These are phyloP conservation scores for Earliella scabrosa DNA, from an alignment of 1,284 basidiomycete genomes.

Conservation along the genomic window DNA sequence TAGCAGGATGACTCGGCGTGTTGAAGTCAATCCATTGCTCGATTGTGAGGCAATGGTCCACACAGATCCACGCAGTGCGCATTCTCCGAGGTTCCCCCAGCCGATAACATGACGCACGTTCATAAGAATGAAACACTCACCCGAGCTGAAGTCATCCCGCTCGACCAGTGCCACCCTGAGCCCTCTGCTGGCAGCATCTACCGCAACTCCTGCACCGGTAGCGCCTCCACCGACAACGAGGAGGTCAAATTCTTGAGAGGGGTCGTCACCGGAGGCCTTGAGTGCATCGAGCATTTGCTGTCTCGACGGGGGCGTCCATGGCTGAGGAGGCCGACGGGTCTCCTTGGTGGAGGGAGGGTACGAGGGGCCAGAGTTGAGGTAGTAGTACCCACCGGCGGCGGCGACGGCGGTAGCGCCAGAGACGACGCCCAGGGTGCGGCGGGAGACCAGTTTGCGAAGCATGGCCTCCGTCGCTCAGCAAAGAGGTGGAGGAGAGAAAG, in stretches of 20 bases:
- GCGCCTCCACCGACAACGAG: constrained; percentile 93
- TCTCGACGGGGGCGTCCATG: constrained; percentile 77
- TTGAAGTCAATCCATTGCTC: too few species aligned
- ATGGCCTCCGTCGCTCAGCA: constrained; percentile 28
- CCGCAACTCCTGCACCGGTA: constrained; percentile 92
- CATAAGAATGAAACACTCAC: constrained; percentile 43
- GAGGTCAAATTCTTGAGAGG: constrained; percentile 71
- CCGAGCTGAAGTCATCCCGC: constrained; percentile 90
- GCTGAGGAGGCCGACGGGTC: constrained; percentile 66
- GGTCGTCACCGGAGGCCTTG: constrained; percentile 43
- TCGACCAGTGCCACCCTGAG: constrained; percentile 95
- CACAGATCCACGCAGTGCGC: too few species aligned
- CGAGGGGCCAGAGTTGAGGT: constrained; percentile 70
- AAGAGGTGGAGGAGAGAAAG: constrained; percentile 6
- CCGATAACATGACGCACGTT: constrained; percentile 17
- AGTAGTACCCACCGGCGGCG: constrained; percentile 67
- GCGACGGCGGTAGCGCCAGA: constrained; percentile 54
- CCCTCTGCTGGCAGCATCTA: constrained; percentile 93
- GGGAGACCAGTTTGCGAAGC: constrained; percentile 55
- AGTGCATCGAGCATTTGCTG: constrained; percentile 66
- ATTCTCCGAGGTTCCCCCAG: constrained; percentile 9
- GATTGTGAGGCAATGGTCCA: too few species aligned
- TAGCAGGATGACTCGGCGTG: too few species aligned
- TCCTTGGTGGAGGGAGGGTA: constrained; percentile 65
- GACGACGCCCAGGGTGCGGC: constrained; percentile 54